phyloP scores from a whole-genome alignment of 2,329 filamentous ascomycete genomes.

The Atkinsonella hypoxylon region DNA sequence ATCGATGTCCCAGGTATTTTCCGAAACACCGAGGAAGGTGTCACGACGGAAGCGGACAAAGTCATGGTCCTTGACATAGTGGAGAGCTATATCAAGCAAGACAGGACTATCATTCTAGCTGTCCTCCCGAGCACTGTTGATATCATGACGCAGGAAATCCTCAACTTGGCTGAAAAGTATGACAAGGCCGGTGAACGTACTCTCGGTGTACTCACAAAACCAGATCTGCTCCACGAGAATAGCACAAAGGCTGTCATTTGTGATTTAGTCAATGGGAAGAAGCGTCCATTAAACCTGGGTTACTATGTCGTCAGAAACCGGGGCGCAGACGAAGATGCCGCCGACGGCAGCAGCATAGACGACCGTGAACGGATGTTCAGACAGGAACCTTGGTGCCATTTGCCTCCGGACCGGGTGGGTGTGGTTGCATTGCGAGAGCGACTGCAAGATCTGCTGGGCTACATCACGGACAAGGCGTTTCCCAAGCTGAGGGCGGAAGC shows the following conservation, averaged over 20 bases:
- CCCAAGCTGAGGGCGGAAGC: constrained; percentile 22
- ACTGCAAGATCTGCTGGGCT: constrained; percentile 25
- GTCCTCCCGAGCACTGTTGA: constrained; percentile 30
- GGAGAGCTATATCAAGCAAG: constrained; percentile 30
- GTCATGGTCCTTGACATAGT: constrained; percentile 35
- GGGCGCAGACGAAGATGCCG: constrained; percentile 27
- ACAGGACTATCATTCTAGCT: constrained; percentile 36
- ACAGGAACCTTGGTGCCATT: constrained; percentile 17
- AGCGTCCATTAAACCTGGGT: constrained; percentile 29
- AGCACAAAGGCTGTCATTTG: constrained; percentile 25
- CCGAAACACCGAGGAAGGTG: constrained; percentile 17
- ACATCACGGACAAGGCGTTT: constrained; percentile 27
- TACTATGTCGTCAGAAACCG: constrained; percentile 39
- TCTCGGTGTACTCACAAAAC: constrained; percentile 44
- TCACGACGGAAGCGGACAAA: constrained; percentile 34
- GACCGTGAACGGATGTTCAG: constrained; percentile 29
- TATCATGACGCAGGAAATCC: constrained; percentile 28
- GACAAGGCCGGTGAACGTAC: constrained; percentile 31
- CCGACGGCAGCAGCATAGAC: constrained; percentile 14
- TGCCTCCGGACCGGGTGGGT: constrained; percentile 17
- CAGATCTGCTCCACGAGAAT: constrained; percentile 38
- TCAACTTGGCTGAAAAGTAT: constrained; percentile 22
- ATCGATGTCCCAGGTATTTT: constrained; percentile 46
- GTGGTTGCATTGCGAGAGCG: constrained; percentile 22
- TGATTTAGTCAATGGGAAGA: constrained; percentile 29